These are phyloP conservation scores for Phytopythium mirpurense DNA, from an alignment of 352 stramenopile species.

Conservation along the genomic window DNA sequence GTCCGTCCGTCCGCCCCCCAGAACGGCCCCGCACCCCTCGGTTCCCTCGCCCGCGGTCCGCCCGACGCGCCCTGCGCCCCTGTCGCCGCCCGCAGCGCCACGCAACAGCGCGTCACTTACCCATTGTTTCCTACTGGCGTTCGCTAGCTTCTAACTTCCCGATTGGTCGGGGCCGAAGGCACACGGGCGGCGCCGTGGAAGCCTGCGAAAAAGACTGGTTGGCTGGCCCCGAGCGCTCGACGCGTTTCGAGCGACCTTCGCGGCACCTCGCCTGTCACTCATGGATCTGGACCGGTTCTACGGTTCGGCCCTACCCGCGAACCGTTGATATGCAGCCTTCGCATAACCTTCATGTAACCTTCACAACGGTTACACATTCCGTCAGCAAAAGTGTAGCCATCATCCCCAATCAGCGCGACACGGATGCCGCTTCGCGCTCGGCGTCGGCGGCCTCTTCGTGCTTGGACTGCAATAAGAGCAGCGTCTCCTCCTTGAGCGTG, in stretches of 20 bases:
- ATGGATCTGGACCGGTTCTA: neutral
- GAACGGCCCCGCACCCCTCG: neutral
- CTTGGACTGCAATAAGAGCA: constrained; percentile 56
- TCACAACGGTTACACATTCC: neutral
- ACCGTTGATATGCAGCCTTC: neutral
- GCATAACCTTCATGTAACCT: neutral
- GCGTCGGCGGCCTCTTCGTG: constrained; percentile 27
- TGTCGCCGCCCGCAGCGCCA: neutral
- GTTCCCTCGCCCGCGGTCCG: neutral
- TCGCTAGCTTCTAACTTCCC: constrained; percentile 68
- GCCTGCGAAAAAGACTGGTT: constrained; percentile 33
- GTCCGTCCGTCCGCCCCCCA: neutral
- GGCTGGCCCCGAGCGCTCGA: constrained; percentile 33
- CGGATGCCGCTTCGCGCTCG: constrained; percentile 8
- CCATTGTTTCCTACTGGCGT: constrained; percentile 63
- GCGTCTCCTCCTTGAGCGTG: constrained; percentile 51
- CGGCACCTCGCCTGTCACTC: neutral
- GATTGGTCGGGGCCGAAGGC: constrained; percentile 33
- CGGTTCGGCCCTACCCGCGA: neutral
- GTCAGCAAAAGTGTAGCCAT: too few species aligned
- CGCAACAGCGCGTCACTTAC: constrained; percentile 23
- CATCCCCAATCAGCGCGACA: neutral
- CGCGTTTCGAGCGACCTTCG: constrained; percentile 21
- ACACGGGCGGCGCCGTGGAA: constrained; percentile 15
- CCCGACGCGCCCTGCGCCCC: neutral